phyloP scores from a whole-genome alignment of 2,329 filamentous ascomycete genomes.

The Grosmannia penicillata region DNA sequence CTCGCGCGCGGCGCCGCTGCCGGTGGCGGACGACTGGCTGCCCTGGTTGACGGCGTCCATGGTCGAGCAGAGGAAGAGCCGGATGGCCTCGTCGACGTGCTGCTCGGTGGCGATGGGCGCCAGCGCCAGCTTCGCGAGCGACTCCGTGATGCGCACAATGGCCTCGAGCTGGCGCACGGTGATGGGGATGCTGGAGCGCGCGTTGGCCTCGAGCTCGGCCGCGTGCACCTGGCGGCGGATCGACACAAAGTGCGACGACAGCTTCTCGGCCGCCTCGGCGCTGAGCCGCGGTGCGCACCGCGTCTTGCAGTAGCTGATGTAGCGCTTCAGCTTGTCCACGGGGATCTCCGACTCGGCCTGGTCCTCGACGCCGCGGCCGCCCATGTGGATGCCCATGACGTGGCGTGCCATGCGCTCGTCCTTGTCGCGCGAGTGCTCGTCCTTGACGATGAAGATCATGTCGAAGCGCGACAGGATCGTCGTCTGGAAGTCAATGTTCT shows the following conservation, averaged over 20 bases:
- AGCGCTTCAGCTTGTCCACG: constrained; percentile 93
- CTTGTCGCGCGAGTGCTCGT: constrained; percentile 78
- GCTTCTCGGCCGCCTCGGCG: constrained; percentile 81
- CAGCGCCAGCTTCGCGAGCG: constrained; percentile 79
- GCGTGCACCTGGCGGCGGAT: constrained; percentile 90
- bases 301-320: constrained; percentile 94
- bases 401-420: constrained; percentile 92
- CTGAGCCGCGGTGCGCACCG: constrained; percentile 87
- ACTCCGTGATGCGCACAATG: constrained; percentile 93
- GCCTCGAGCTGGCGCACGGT: constrained; percentile 94
- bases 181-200: constrained; percentile 87
- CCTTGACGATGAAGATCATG: constrained; percentile 98
- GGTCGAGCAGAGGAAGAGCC: constrained; percentile 86
- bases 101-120: constrained; percentile 75
- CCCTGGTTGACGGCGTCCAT: constrained; percentile 97
- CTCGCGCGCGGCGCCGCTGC: constrained; percentile 66
- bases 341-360: constrained; percentile 75
- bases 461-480: constrained; percentile 97
- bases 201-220: constrained; percentile 77
- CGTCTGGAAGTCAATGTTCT: constrained; percentile 99
- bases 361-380: constrained; percentile 68
- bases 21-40: constrained; percentile 22
- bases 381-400: constrained; percentile 97
- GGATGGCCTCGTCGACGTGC: constrained; percentile 94
- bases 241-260: constrained; percentile 92